Percentiles rank a stretch among this genome's conserved stretches.
Evolutionary conservation across 192 early-diverging fungal genomes (phyloP).

Genomic region (Obelidium mucronatum): DNA sequence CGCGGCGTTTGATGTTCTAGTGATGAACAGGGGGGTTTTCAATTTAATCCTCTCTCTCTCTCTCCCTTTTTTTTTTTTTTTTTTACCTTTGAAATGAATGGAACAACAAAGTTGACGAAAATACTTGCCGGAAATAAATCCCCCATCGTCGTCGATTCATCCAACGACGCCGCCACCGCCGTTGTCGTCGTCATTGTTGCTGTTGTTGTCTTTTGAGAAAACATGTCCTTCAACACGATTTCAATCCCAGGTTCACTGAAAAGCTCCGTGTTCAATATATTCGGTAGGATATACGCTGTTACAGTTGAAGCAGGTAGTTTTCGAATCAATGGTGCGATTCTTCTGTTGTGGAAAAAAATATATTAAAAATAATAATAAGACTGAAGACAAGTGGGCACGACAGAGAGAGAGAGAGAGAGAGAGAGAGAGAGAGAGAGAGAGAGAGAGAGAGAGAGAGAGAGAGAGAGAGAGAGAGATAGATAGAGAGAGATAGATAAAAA

Average conservation of each 20-base stretch:
- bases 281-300: constrained; percentile 46
- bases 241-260: constrained; percentile 46
- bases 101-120: constrained; percentile 38
- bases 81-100: constrained; percentile 43
- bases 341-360: constrained; percentile 27
- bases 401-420: too few species aligned
- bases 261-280: constrained; percentile 35
- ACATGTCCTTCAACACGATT: constrained; percentile 38
- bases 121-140: constrained; percentile 32
- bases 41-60: background rate
- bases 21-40: background rate
- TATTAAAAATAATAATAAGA: too few species aligned
- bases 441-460: too few species aligned
- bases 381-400: too few species aligned
- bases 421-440: too few species aligned
- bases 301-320: constrained; percentile 35
- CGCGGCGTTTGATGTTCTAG: constrained; percentile 21
- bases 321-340: constrained; percentile 31
- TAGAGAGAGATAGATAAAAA: too few species aligned
- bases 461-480: too few species aligned
- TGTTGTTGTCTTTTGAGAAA: constrained; percentile 31
- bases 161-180: too few species aligned
- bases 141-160: background rate
- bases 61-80: background rate
- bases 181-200: too few species aligned